Percentiles rank a stretch among this genome's conserved stretches.
Conservation (phyloP, 495 filamentous ascomycete genomes). For the Penicillium manginii region DNA sequence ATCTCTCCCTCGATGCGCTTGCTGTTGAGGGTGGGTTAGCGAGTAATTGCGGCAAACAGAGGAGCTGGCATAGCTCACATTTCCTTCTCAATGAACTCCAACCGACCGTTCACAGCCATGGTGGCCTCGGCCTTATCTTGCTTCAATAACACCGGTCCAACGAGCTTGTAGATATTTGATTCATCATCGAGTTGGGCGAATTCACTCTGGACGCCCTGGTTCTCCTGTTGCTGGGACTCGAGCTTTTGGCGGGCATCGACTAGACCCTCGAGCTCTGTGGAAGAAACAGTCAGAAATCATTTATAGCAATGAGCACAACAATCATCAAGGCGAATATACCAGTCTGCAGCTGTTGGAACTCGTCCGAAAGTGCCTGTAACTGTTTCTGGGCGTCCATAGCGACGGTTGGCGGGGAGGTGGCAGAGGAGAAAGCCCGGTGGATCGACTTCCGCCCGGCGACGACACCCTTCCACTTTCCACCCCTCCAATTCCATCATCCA, state of each 20-base stretch:
- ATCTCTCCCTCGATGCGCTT: constrained; percentile 84
- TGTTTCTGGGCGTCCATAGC: constrained; percentile 63
- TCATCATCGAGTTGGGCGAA: constrained; percentile 76
- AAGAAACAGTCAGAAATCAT: constrained; percentile 17
- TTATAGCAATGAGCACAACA: not conserved
- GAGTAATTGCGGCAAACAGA: not conserved
- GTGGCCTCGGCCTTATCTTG: constrained; percentile 88
- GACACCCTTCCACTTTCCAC: constrained; percentile 23
- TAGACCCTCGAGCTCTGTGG: constrained; percentile 72
- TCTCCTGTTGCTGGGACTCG: constrained; percentile 93
- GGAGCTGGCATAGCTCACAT: constrained; percentile 63
- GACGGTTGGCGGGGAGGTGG: constrained; percentile 26
- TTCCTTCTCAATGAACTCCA: constrained; percentile 93
- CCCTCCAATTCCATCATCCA: constrained; percentile 22
- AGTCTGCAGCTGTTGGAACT: constrained; percentile 84
- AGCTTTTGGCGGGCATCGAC: constrained; percentile 88
- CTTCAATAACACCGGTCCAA: constrained; percentile 91
- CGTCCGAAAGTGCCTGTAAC: constrained; percentile 81
- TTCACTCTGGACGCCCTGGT: constrained; percentile 88
- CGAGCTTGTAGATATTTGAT: constrained; percentile 91
- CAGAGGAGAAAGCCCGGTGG: constrained; percentile 27
- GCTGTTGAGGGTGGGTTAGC: constrained; percentile 49
- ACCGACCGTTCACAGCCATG: constrained; percentile 83
- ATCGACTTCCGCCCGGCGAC: constrained; percentile 31
- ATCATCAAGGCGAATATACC: constrained; percentile 49